Evolutionary conservation across 2,329 filamentous ascomycete genomes (phyloP).

Genomic region (Rutstroemia sp.): DNA sequence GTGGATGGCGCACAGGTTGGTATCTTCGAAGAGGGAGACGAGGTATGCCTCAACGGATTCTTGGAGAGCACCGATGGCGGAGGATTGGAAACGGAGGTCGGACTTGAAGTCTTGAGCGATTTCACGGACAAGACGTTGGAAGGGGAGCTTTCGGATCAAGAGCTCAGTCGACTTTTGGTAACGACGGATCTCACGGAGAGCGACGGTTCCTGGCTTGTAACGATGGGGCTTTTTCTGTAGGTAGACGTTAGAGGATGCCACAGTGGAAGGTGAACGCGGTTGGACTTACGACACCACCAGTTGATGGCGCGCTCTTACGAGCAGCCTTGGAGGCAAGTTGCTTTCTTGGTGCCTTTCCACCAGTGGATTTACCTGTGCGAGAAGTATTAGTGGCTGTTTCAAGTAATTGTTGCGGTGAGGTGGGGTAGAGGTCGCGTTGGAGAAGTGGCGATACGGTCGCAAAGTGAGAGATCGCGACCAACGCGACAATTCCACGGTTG

Average conservation of each 20-base stretch:
- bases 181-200: conserved; percentile 95
- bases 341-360: conserved; percentile 80
- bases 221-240: conserved; percentile 52
- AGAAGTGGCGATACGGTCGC: conserved; percentile 11
- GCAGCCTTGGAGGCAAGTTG: conserved; percentile 97
- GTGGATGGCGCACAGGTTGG: conserved; percentile 97
- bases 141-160: conserved; percentile 92
- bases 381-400: conserved; percentile 19
- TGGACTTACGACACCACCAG: conserved; percentile 38
- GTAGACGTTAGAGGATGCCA: neutral
- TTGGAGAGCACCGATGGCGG: conserved; percentile 93
- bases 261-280: neutral
- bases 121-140: conserved; percentile 95
- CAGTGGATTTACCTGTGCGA: conserved; percentile 57
- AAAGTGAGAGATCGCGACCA: conserved; percentile 23
- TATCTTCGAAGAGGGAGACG: conserved; percentile 96
- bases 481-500: neutral
- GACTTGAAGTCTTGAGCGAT: conserved; percentile 95
- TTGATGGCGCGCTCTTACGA: conserved; percentile 95
- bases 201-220: conserved; percentile 87
- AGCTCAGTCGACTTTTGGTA: conserved; percentile 98
- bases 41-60: conserved; percentile 99
- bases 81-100: conserved; percentile 95
- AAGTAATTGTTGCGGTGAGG: conserved; percentile 2
- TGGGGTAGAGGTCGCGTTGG: conserved; percentile 11